phyloP scores from a whole-genome alignment of 73 alveolate genomes.

The Paramecium biaurelia region DNA sequence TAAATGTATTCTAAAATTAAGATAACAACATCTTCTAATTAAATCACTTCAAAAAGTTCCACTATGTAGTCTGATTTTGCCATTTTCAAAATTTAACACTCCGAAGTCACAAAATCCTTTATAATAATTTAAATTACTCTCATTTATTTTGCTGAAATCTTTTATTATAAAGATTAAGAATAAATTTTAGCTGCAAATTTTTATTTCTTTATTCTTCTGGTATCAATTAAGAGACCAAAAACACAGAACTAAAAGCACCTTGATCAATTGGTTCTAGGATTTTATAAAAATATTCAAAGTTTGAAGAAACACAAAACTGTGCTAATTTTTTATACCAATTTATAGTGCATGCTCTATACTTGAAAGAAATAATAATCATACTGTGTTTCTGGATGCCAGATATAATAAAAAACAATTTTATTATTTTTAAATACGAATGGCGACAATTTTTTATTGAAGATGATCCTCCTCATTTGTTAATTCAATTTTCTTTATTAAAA shows the following conservation, averaged over 20 bases:
- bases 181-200: constrained; percentile 25
- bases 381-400: neutral
- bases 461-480: neutral
- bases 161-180: neutral
- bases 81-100: neutral
- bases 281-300: constrained; percentile 30
- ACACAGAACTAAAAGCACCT: constrained; percentile 18
- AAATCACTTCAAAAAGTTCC: neutral
- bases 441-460: neutral
- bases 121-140: neutral
- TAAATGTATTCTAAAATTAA: neutral
- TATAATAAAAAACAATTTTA: neutral
- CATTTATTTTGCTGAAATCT: neutral
- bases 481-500: neutral
- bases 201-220: neutral
- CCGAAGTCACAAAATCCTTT: neutral
- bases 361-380: neutral
- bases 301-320: neutral
- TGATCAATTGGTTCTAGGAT: neutral
- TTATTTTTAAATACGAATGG: neutral
- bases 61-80: neutral
- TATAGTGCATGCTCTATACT: neutral
- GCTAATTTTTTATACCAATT: constrained; percentile 8
- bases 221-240: neutral
- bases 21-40: constrained; percentile 1